These are phyloP conservation scores for Carex parvula DNA, from an alignment of 176 grass and related monocot genomes.

Conservation along the genomic window DNA sequence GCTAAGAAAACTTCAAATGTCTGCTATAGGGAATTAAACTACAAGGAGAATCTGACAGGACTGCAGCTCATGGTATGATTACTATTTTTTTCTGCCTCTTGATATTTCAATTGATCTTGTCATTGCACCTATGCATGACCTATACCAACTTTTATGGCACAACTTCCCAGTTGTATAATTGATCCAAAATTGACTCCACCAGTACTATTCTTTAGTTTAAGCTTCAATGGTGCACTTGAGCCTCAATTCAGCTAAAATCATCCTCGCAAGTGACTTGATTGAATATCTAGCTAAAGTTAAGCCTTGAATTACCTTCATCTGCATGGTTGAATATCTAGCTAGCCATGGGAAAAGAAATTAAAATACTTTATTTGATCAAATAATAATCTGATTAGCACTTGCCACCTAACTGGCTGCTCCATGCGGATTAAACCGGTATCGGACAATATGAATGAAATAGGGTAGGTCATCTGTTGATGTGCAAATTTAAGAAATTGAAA, in stretches of 20 bases:
- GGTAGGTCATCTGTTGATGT: conserved; percentile 16
- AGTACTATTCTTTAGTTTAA: background rate
- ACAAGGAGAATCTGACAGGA: conserved; percentile 21
- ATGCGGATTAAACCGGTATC: background rate
- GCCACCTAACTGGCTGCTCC: background rate
- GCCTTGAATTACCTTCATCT: background rate
- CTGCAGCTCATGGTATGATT: conserved; percentile 25
- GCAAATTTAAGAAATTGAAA: conserved; percentile 28
- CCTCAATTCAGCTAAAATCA: conserved; percentile 6
- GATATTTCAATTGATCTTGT: background rate
- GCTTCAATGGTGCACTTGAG: background rate
- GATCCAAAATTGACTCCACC: background rate
- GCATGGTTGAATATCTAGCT: background rate
- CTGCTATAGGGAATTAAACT: conserved; percentile 17
- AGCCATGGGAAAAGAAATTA: conserved; percentile 1
- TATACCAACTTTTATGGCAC: background rate
- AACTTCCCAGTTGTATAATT: background rate
- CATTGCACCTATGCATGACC: background rate
- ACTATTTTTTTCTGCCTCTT: conserved; percentile 5
- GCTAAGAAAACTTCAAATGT: background rate
- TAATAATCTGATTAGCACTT: background rate
- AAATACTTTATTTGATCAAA: background rate
- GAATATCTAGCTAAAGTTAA: background rate
- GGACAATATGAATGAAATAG: conserved; percentile 5
- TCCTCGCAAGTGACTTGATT: background rate